These are phyloP conservation scores for Thraustotheca clavata DNA, from an alignment of 352 stramenopile species.

Conservation along the genomic window DNA sequence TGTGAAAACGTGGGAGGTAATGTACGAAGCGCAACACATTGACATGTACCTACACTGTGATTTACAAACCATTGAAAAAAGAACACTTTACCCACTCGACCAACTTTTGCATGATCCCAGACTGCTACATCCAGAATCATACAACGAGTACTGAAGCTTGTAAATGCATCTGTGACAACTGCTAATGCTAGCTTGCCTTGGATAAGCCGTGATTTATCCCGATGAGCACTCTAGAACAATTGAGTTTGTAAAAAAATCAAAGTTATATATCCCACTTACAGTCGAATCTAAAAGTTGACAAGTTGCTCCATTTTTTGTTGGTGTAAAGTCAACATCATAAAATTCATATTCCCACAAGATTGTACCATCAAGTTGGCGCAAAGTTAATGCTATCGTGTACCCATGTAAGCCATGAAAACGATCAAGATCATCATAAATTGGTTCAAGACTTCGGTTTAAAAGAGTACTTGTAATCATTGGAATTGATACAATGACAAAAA, in stretches of 20 bases:
- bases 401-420: conserved; percentile 7
- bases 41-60: neutral
- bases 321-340: conserved; percentile 10
- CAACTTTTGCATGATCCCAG: conserved; percentile 13
- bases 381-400: conserved; percentile 11
- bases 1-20: neutral
- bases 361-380: conserved; percentile 5
- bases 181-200: neutral
- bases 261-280: no score
- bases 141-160: neutral
- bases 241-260: neutral
- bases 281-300: neutral
- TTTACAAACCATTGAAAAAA: neutral
- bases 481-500: conserved; percentile 11
- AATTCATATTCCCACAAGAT: conserved; percentile 11
- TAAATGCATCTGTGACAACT: conserved; percentile 11
- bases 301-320: neutral
- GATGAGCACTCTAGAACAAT: neutral
- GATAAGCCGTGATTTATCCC: neutral
- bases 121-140: conserved; percentile 13
- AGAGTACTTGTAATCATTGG: neutral
- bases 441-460: neutral
- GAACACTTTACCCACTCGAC: neutral
- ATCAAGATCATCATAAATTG: conserved; percentile 10
- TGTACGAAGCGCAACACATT: neutral